Percentiles rank a stretch among this genome's conserved stretches.
Evolutionary conservation across 371 early-diverging fungal species (phyloP).

Genomic region (Mucor irregularis): DNA sequence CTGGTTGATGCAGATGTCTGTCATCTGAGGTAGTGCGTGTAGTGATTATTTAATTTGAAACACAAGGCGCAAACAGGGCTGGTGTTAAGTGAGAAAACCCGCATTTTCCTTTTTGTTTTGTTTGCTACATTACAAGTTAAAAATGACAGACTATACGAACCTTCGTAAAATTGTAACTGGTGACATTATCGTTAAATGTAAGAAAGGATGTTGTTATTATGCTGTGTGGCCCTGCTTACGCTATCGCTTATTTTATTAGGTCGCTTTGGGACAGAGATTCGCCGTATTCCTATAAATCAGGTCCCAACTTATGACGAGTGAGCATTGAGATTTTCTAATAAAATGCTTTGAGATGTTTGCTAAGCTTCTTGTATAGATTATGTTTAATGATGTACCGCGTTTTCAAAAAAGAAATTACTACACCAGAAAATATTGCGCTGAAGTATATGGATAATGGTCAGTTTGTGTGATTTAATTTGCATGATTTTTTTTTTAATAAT

Average conservation of each 20-base stretch:
- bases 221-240: too few relatives aligned
- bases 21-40: too few relatives aligned
- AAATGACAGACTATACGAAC: slow-evolving; percentile 36
- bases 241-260: slow-evolving; percentile 15
- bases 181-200: slow-evolving; percentile 50
- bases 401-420: slow-evolving; percentile 43
- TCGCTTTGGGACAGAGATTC: slow-evolving; percentile 38
- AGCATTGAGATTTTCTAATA: not conserved
- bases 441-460: slow-evolving; percentile 61
- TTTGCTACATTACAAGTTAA: not conserved
- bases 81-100: too few relatives aligned
- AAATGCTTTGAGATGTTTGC: not conserved
- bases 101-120: not conserved
- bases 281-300: slow-evolving; percentile 56
- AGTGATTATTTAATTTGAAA: too few relatives aligned
- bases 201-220: not conserved
- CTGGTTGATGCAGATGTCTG: too few relatives aligned
- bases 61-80: too few relatives aligned
- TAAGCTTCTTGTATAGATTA: slow-evolving; percentile 19
- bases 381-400: slow-evolving; percentile 60
- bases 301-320: slow-evolving; percentile 60
- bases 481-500: not conserved
- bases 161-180: slow-evolving; percentile 48
- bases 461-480: not conserved
- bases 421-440: slow-evolving; percentile 46